Percentiles rank a stretch among this genome's conserved stretches.
Evolutionary conservation across 495 filamentous ascomycete species (phyloP).

Genomic region (Lasiosphaeris hirsuta): DNA sequence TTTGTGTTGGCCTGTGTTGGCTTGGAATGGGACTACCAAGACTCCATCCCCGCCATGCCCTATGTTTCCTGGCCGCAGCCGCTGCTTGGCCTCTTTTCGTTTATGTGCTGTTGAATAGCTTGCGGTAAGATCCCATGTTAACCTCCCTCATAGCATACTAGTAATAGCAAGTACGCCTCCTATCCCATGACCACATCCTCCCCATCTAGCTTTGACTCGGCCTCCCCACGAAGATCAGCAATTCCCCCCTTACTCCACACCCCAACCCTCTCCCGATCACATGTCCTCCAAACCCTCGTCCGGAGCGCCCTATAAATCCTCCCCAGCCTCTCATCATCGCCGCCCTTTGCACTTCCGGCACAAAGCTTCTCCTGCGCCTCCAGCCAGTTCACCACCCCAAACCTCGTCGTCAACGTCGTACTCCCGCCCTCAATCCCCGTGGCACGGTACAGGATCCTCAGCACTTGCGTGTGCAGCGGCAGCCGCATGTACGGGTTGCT

Average conservation of each 20-base stretch:
- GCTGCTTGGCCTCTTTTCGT: no score
- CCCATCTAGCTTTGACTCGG: not conserved
- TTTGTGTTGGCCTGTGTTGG: no score
- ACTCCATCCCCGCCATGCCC: no score
- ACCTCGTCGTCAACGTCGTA: slow-evolving; percentile 79
- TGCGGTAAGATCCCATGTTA: no score
- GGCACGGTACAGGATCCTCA: slow-evolving; percentile 70
- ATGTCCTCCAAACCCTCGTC: slow-evolving; percentile 62
- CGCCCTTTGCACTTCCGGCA: slow-evolving; percentile 41
- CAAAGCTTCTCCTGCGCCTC: slow-evolving; percentile 48
- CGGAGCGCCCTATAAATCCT: slow-evolving; percentile 54
- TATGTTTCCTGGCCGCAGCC: no score
- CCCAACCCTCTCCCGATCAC: slow-evolving; percentile 62
- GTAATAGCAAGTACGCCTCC: no score
- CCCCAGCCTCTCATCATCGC: slow-evolving; percentile 7
- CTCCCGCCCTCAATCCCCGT: slow-evolving; percentile 73
- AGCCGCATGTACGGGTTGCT: slow-evolving; percentile 60
- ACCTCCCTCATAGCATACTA: no score
- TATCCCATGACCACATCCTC: not conserved
- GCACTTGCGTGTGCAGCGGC: slow-evolving; percentile 60
- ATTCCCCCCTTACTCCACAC: slow-evolving; percentile 60
- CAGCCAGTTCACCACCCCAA: slow-evolving; percentile 80
- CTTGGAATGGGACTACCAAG: no score
- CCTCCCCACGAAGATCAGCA: not conserved
- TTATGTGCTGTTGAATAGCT: no score